Percentiles rank a stretch among this genome's conserved stretches.
Conservation (phyloP, 2,329 filamentous ascomycete genomes). For the Fusarium floridanum region DNA sequence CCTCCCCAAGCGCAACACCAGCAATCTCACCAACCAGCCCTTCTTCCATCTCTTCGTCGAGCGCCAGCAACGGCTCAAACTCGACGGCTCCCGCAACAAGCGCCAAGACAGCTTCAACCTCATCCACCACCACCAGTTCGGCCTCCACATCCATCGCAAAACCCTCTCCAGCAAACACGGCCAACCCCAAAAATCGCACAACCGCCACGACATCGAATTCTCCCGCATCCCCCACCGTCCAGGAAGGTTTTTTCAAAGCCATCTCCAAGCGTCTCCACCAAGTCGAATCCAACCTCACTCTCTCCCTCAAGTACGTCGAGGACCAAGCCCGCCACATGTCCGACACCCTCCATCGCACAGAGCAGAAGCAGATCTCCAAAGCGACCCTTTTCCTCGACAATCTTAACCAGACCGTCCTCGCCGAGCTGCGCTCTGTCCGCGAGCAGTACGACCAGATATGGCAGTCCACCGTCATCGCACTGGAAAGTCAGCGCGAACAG, state of each 20-base stretch:
- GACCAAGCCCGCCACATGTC: conserved; percentile 92
- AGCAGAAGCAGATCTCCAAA: conserved; percentile 88
- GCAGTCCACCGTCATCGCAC: conserved; percentile 93
- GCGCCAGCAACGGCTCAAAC: conserved; percentile 10
- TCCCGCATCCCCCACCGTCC: conserved; percentile 78
- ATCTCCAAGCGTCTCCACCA: conserved; percentile 92
- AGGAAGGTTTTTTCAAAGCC: conserved; percentile 98
- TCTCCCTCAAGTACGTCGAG: conserved; percentile 96
- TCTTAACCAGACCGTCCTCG: conserved; percentile 88
- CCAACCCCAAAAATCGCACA: conserved; percentile 46
- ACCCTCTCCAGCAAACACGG: conserved; percentile 26
- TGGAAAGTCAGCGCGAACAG: conserved; percentile 89
- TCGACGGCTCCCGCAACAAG: conserved; percentile 24
- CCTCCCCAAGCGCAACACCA: conserved; percentile 27
- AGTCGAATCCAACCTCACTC: conserved; percentile 90
- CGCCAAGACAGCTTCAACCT: conserved; percentile 23
- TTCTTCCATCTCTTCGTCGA: conserved; percentile 34
- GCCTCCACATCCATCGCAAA: conserved; percentile 24
- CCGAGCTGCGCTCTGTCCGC: conserved; percentile 81
- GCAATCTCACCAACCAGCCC: conserved; percentile 35
- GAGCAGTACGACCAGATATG: conserved; percentile 95
- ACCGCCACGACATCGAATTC: conserved; percentile 46
- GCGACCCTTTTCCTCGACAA: conserved; percentile 84
- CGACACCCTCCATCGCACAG: conserved; percentile 86
- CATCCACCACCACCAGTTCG: conserved; percentile 15